A percentile compares a stretch with the other conserved stretches of the same genome.
Conservation (phyloP, 805 yeast species). For the Candida nitratophila region DNA sequence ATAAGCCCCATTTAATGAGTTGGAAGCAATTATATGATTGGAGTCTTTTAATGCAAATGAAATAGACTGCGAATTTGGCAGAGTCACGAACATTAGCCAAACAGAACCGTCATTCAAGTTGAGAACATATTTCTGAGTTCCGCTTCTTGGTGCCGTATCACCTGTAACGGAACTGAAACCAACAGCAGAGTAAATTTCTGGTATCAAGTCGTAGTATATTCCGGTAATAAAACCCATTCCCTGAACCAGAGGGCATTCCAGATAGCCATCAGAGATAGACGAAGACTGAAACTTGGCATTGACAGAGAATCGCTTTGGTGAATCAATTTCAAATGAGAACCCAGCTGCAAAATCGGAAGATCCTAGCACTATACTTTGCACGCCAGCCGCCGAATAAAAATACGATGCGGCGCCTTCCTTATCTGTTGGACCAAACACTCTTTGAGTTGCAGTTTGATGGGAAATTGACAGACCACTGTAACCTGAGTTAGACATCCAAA, state of each 20-base stretch:
- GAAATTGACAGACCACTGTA: conserved; percentile 55
- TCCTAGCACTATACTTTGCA: conserved; percentile 47
- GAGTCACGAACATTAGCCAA: conserved; percentile 59
- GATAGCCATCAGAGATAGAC: conserved; percentile 24
- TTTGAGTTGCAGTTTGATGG: conserved; percentile 49
- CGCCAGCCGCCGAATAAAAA: conserved; percentile 54
- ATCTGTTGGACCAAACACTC: conserved; percentile 56
- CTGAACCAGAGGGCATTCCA: conserved; percentile 61
- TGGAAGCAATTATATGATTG: conserved; percentile 33
- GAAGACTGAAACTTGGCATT: conserved; percentile 11
- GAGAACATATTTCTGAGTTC: conserved; percentile 45
- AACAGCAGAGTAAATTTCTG: conserved; percentile 46
- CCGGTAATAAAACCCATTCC: conserved; percentile 80
- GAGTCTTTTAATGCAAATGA: conserved; percentile 17
- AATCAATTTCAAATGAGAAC: conserved; percentile 10
- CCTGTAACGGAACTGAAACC: conserved; percentile 48
- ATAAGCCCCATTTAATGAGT: conserved; percentile 39
- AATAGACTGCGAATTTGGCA: conserved; percentile 33
- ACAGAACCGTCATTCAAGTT: conserved; percentile 42
- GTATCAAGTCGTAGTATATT: conserved; percentile 45
- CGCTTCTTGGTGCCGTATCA: conserved; percentile 33
- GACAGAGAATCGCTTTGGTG: conserved; percentile 14
- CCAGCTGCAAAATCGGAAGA: conserved; percentile 31
- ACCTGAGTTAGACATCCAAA: conserved; percentile 50
- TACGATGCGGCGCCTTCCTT: conserved; percentile 37